Conservation (phyloP, 2,329 filamentous ascomycete species). For the Diaporthe amygdali region DNA sequence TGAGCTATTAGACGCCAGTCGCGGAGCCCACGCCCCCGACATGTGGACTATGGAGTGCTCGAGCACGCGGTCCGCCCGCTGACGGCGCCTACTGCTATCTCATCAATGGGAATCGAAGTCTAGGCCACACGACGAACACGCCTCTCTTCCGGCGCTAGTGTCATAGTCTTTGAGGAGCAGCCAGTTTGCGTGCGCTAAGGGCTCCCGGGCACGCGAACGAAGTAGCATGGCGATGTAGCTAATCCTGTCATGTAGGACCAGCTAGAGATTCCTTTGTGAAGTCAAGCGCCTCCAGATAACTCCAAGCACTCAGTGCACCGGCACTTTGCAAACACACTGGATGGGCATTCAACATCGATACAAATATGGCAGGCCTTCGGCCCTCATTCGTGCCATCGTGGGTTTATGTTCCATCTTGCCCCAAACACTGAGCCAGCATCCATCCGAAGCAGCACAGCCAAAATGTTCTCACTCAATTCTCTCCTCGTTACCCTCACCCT, state of each 20-base stretch:
- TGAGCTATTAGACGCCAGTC: background rate
- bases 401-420: accelerated
- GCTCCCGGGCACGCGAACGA: background rate
- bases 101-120: background rate
- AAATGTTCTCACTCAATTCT: background rate
- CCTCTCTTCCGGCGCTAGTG: background rate
- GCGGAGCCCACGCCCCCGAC: background rate
- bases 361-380: background rate
- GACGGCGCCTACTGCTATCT: background rate
- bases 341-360: background rate
- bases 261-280: background rate
- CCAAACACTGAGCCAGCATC: too few relatives aligned
- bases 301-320: too few relatives aligned
- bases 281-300: too few relatives aligned
- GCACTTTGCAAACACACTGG: too few relatives aligned
- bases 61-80: background rate
- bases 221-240: background rate
- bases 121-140: background rate
- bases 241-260: background rate
- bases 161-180: too few relatives aligned
- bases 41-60: background rate
- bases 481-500: background rate
- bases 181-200: background rate
- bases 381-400: background rate
- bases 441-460: background rate